phyloP scores from a whole-genome alignment of 2,329 filamentous ascomycete species.

The Trichophyton simii region DNA sequence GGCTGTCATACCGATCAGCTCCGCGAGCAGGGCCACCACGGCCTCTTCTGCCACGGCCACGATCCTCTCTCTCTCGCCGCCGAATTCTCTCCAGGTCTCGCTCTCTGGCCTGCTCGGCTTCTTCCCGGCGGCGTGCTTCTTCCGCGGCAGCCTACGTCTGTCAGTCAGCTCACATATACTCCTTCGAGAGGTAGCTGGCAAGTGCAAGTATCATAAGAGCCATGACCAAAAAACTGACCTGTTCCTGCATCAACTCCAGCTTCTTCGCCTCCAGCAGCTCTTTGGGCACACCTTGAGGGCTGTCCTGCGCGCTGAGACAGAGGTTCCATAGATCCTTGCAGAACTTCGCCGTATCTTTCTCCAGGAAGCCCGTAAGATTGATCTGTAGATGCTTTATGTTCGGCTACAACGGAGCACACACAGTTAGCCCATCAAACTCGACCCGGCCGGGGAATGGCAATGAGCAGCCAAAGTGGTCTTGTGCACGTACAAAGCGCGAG shows the following conservation, averaged over 20 bases:
- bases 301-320: constrained; percentile 77
- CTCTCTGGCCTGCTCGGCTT: constrained; percentile 59
- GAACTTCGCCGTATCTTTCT: constrained; percentile 77
- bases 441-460: neutral
- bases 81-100: constrained; percentile 56
- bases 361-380: constrained; percentile 85
- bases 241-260: constrained; percentile 83
- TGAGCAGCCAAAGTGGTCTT: neutral
- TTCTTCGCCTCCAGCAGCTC: constrained; percentile 95
- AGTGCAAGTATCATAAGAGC: neutral
- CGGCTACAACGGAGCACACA: constrained; percentile 45
- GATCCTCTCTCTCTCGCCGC: constrained; percentile 39
- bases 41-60: constrained; percentile 26
- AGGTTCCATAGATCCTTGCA: constrained; percentile 92
- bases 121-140: constrained; percentile 56
- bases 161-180: neutral
- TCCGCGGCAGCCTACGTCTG: constrained; percentile 49
- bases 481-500: constrained; percentile 54
- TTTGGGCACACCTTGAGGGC: constrained; percentile 81
- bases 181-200: too few relatives aligned
- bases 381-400: constrained; percentile 94
- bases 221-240: constrained; percentile 43
- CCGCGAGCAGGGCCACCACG: constrained; percentile 28
- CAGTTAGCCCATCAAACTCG: constrained; percentile 14
- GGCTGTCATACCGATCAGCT: constrained; percentile 37